A percentile compares a stretch with the other conserved stretches of the same genome.
phyloP scores from a whole-genome alignment of 768 basidiomycete species.

The Tulasnella sp. region DNA sequence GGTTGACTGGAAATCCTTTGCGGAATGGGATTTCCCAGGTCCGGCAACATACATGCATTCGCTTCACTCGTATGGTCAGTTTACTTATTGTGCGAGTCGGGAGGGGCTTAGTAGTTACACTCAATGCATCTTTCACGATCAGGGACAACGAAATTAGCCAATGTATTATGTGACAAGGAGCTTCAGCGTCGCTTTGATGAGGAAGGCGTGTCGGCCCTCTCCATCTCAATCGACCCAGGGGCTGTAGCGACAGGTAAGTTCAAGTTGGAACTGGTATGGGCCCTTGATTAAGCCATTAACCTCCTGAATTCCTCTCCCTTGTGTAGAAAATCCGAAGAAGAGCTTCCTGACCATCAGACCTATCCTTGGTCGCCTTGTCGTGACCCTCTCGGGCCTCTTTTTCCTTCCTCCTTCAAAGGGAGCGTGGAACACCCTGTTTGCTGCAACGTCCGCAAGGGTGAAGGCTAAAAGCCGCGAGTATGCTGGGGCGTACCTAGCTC shows the following conservation, averaged over 20 bases:
- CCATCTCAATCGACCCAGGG: constrained; percentile 37
- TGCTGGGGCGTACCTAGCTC: too few species aligned
- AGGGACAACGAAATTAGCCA: constrained; percentile 45
- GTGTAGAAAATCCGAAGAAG: too few species aligned
- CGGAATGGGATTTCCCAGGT: background rate
- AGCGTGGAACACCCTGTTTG: too few species aligned
- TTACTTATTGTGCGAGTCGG: background rate
- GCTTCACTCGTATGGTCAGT: background rate
- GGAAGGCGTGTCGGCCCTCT: constrained; percentile 31
- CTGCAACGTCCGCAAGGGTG: too few species aligned
- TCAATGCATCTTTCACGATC: background rate
- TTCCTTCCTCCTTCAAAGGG: too few species aligned
- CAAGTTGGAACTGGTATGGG: background rate
- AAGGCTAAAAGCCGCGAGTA: too few species aligned
- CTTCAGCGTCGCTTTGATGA: constrained; percentile 40
- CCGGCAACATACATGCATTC: background rate
- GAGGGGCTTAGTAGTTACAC: background rate
- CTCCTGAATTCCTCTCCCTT: too few species aligned
- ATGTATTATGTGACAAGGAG: constrained; percentile 39
- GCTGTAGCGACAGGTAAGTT: constrained; percentile 30
- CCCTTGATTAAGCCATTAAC: too few species aligned
- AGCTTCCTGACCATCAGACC: too few species aligned
- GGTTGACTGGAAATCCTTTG: background rate
- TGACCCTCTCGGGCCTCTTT: too few species aligned
- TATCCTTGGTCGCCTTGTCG: too few species aligned